Percentiles rank a stretch among this genome's conserved stretches.
phyloP scores from a whole-genome alignment of 805 yeast genomes.

The Candida insectalens region DNA sequence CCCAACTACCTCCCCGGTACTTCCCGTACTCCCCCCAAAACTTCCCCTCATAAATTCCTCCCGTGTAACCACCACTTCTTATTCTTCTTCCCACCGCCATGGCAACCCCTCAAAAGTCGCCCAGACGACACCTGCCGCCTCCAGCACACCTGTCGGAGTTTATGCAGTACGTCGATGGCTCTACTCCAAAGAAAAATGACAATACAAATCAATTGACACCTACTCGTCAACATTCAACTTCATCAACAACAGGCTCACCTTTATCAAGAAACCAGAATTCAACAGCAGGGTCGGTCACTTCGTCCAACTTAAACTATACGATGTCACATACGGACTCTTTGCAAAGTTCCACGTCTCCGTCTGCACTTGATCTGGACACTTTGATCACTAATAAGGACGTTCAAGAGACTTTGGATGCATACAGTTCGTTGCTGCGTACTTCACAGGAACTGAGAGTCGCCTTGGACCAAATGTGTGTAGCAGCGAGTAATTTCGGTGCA shows the following conservation, averaged over 20 bases:
- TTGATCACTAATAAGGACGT: slow-evolving; percentile 55
- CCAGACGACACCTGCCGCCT: slow-evolving; percentile 14
- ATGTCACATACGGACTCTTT: slow-evolving; percentile 18
- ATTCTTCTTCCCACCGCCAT: no score
- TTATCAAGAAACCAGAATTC: no score
- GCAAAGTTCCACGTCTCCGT: slow-evolving; percentile 38
- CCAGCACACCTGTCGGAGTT: slow-evolving; percentile 55
- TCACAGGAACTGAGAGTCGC: slow-evolving; percentile 39
- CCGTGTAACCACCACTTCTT: no score
- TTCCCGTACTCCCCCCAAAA: no score
- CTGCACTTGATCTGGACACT: slow-evolving; percentile 50
- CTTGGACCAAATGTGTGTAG: slow-evolving; percentile 36
- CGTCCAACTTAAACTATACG: slow-evolving; percentile 1
- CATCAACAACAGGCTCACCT: slow-evolving; percentile 1
- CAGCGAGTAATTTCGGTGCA: slow-evolving; percentile 63
- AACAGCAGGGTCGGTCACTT: no score
- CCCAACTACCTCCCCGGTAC: no score
- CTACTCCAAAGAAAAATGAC: background rate
- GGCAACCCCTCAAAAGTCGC: background rate
- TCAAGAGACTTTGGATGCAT: slow-evolving; percentile 35
- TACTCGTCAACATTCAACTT: background rate
- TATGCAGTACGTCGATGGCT: slow-evolving; percentile 37
- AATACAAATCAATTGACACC: background rate
- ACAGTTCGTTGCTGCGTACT: slow-evolving; percentile 35
- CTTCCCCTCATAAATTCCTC: no score